Conservation (phyloP, 345 rosid genomes). For the Citrus sp. region DNA sequence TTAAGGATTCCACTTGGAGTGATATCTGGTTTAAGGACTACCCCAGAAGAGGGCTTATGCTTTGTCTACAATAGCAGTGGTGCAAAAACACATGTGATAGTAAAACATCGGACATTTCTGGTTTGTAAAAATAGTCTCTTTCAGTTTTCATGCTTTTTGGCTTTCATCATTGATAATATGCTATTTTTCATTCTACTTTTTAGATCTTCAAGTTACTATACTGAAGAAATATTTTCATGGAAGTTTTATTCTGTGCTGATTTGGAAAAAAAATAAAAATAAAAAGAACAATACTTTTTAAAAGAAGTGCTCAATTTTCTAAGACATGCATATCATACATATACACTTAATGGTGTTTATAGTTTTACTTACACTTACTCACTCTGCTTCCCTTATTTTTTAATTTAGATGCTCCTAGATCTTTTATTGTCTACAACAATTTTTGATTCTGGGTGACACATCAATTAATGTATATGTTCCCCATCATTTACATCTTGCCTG, state of each 20-base stretch:
- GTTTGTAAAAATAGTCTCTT: constrained; percentile 46
- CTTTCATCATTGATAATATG: constrained; percentile 12
- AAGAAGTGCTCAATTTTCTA: background rate
- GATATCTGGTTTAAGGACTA: constrained; percentile 67
- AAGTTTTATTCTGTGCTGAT: background rate
- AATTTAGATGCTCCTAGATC: background rate
- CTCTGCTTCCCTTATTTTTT: background rate
- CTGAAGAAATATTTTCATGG: background rate
- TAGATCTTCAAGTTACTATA: no score
- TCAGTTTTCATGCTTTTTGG: constrained; percentile 9
- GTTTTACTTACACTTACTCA: background rate
- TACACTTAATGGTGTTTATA: background rate
- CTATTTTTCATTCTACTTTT: constrained; percentile 3
- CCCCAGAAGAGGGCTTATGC: constrained; percentile 79
- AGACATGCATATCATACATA: background rate
- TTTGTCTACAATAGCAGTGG: constrained; percentile 69
- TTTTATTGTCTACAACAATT: background rate
- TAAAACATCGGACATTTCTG: constrained; percentile 93
- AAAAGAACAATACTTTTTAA: background rate
- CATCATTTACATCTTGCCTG: background rate
- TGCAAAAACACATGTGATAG: constrained; percentile 73
- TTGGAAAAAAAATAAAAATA: no score
- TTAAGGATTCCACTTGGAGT: constrained; percentile 61
- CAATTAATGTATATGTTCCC: background rate
- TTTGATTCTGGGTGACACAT: background rate